Evolutionary conservation across 2,329 filamentous ascomycete species (phyloP).

Genomic region (Phoma herbarum): DNA sequence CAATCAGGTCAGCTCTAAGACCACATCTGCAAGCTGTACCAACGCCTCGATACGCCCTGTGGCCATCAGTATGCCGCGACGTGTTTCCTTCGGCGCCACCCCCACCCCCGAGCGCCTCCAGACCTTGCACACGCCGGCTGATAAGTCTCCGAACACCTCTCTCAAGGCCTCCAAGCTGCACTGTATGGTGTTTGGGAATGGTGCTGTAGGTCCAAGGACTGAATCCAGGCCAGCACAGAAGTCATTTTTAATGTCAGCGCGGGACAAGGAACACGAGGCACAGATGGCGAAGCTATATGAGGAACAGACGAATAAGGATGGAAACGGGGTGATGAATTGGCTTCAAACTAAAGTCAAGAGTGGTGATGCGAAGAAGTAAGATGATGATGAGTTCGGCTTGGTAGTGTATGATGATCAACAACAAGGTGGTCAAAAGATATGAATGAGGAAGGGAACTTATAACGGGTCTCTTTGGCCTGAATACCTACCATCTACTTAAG

Average conservation of each 20-base stretch:
- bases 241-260: conserved; percentile 20
- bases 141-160: not conserved
- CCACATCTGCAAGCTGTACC: not conserved
- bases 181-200: not conserved
- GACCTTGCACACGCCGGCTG: not conserved
- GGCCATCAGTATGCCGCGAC: not conserved
- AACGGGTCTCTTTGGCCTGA: not conserved
- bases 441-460: not conserved
- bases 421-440: not conserved
- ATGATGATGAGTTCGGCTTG: not conserved
- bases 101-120: not conserved
- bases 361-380: not conserved
- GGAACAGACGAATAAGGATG: conserved; percentile 4
- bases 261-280: conserved; percentile 21
- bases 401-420: not conserved
- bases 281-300: conserved; percentile 5
- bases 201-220: not conserved
- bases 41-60: not conserved
- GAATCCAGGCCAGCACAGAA: conserved; percentile 4
- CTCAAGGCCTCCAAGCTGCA: not conserved
- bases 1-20: not conserved
- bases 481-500: not conserved
- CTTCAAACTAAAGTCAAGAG: conserved; percentile 1
- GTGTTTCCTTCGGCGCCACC: conserved; percentile 1
- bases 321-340: not conserved